Evolutionary conservation across 768 basidiomycete genomes (phyloP).

Genomic region (Krasilnikovozyma curviuscula): DNA sequence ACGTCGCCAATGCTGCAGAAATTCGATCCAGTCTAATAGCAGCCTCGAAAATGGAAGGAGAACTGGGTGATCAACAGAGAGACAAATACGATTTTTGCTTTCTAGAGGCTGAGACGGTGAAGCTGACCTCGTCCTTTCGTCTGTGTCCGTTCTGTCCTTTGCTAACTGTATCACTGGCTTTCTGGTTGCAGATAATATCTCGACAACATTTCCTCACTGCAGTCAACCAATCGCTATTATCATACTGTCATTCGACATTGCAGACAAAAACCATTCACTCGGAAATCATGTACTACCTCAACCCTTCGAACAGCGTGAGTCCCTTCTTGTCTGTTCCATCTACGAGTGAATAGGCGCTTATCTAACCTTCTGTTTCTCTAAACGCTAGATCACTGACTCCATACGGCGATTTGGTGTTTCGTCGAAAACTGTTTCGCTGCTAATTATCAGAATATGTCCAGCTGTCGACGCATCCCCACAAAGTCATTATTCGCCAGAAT

Average conservation of each 20-base stretch:
- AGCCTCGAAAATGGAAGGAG: slow-evolving; percentile 43
- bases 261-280: slow-evolving; percentile 77
- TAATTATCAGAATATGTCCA: slow-evolving; percentile 47
- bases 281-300: slow-evolving; percentile 70
- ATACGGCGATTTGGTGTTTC: slow-evolving; percentile 71
- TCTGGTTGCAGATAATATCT: slow-evolving; percentile 48
- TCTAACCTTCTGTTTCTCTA: not conserved
- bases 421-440: slow-evolving; percentile 40
- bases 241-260: slow-evolving; percentile 39
- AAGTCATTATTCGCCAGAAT: no score
- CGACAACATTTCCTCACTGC: slow-evolving; percentile 63
- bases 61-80: slow-evolving; percentile 44
- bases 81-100: slow-evolving; percentile 77
- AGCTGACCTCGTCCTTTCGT: slow-evolving; percentile 17
- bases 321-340: not conserved
- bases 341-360: no score
- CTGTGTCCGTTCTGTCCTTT: not conserved
- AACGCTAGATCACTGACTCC: slow-evolving; percentile 63
- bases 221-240: slow-evolving; percentile 58
- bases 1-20: slow-evolving; percentile 43
- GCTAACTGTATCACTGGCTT: not conserved
- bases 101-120: slow-evolving; percentile 62
- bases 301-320: slow-evolving; percentile 66
- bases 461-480: no score
- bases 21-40: slow-evolving; percentile 49